phyloP scores from a whole-genome alignment of 2,329 filamentous ascomycete genomes.

The Cordyceps sp. region DNA sequence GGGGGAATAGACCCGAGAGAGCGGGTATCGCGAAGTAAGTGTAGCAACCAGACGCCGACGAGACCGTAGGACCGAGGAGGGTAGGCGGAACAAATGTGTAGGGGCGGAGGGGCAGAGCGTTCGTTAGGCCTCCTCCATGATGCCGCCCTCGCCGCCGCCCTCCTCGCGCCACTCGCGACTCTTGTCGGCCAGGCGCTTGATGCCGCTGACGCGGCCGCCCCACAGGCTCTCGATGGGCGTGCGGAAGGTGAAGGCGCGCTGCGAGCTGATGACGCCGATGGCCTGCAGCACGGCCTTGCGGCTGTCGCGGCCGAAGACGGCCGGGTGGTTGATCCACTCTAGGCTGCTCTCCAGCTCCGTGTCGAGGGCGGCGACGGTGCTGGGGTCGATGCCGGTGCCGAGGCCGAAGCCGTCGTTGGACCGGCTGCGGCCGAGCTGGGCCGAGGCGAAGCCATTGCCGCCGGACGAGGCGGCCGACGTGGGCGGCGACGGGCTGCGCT shows the following conservation, averaged over 20 bases:
- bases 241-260: constrained; percentile 85
- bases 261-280: constrained; percentile 90
- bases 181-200: constrained; percentile 65
- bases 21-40: background rate
- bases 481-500: constrained; percentile 37
- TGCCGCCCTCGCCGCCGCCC: constrained; percentile 54
- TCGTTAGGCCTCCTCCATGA: constrained; percentile 40
- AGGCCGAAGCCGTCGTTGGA: constrained; percentile 42
- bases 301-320: constrained; percentile 83
- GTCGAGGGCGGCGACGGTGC: constrained; percentile 74
- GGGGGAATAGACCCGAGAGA: background rate
- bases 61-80: background rate
- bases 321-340: constrained; percentile 96
- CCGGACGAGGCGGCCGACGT: constrained; percentile 28
- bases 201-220: constrained; percentile 66
- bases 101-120: background rate
- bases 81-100: background rate
- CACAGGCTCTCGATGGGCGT: constrained; percentile 80
- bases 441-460: constrained; percentile 19
- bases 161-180: constrained; percentile 87
- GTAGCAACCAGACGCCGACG: too few relatives aligned
- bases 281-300: constrained; percentile 92
- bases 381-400: constrained; percentile 63
- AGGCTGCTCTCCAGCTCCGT: constrained; percentile 77
- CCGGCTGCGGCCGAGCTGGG: constrained; percentile 30